A percentile compares a stretch with the other conserved stretches of the same genome.
Conservation (phyloP, 2,329 filamentous ascomycete genomes). For the Cyphellophora attinorum region DNA sequence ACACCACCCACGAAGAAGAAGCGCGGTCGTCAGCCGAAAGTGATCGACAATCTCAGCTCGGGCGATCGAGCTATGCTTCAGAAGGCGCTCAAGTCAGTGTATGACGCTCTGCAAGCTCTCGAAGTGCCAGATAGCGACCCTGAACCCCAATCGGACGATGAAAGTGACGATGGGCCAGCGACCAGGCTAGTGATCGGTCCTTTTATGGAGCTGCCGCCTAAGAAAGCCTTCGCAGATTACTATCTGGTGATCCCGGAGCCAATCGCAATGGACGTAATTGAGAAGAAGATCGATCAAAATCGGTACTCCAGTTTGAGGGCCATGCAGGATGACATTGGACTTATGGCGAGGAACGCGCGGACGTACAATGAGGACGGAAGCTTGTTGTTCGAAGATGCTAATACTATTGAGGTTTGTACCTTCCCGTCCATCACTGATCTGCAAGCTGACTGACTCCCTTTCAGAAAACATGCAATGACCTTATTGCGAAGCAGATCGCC, state of each 20-base stretch:
- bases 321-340: constrained; percentile 70
- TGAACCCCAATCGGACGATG: constrained; percentile 38
- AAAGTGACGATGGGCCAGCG: constrained; percentile 43
- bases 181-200: constrained; percentile 84
- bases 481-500: constrained; percentile 16
- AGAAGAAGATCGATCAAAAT: constrained; percentile 90
- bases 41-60: constrained; percentile 57
- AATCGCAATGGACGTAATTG: constrained; percentile 93
- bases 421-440: background rate
- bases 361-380: constrained; percentile 97
- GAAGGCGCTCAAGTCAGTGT: constrained; percentile 65
- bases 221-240: constrained; percentile 86
- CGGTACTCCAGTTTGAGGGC: constrained; percentile 77
- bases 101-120: constrained; percentile 71
- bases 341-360: constrained; percentile 83
- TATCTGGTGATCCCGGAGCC: constrained; percentile 86
- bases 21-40: constrained; percentile 60
- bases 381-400: constrained; percentile 83
- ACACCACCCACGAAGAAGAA: constrained; percentile 71
- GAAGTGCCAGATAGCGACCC: constrained; percentile 60
- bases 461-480: constrained; percentile 19
- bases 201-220: constrained; percentile 84
- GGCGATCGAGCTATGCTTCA: constrained; percentile 71
- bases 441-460: constrained; percentile 6
- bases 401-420: constrained; percentile 70